phyloP scores from a whole-genome alignment of 2,329 filamentous ascomycete genomes.

The Xylariales sp. region DNA sequence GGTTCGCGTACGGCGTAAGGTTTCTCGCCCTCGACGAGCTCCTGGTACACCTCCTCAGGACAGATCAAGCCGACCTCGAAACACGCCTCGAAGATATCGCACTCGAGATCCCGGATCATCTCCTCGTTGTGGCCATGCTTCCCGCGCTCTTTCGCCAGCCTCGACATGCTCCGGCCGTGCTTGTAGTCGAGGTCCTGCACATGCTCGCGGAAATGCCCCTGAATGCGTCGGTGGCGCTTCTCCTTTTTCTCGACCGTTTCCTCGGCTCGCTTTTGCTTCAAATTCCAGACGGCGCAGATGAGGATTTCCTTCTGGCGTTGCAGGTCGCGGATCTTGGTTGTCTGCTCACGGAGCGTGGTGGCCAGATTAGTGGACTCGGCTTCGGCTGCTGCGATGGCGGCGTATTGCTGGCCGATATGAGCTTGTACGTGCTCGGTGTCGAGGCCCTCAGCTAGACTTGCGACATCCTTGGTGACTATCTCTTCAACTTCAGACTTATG shows the following conservation, averaged over 20 bases:
- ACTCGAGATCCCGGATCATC: slow-evolving; percentile 4
- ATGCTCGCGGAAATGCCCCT: slow-evolving; percentile 11
- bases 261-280: slow-evolving; percentile 8
- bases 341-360: neutral
- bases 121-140: neutral
- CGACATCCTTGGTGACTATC: neutral
- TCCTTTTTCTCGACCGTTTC: slow-evolving; percentile 6
- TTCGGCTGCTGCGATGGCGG: neutral
- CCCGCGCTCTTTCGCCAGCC: neutral
- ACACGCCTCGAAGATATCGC: neutral
- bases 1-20: too few species aligned
- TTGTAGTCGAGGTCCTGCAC: slow-evolving; percentile 10
- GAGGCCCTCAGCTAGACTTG: neutral
- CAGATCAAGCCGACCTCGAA: slow-evolving; percentile 2
- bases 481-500: neutral
- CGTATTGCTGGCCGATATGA: neutral
- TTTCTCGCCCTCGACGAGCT: neutral
- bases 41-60: slow-evolving; percentile 7
- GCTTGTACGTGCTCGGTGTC: slow-evolving; percentile 5
- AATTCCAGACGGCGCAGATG: slow-evolving; percentile 1
- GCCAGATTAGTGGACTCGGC: neutral
- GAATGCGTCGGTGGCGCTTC: slow-evolving; percentile 9
- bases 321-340: neutral
- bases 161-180: neutral
- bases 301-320: slow-evolving; percentile 1